A percentile compares a stretch with the other conserved stretches of the same genome.
phyloP scores from a whole-genome alignment of 2,329 filamentous ascomycete genomes.

The Microdochium trichocladiopsis region DNA sequence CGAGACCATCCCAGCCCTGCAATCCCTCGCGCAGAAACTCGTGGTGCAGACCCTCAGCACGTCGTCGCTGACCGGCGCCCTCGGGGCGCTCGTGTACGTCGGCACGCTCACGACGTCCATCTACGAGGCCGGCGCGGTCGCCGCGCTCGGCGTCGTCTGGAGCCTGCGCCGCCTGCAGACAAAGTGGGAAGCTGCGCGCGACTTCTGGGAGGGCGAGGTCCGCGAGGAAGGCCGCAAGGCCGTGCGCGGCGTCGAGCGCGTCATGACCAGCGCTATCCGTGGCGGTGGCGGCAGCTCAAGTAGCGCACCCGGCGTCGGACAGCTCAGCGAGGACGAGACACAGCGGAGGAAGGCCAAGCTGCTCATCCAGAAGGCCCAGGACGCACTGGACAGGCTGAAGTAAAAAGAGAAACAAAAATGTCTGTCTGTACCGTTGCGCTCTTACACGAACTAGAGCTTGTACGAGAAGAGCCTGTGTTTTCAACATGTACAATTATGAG shows the following conservation, averaged over 20 bases:
- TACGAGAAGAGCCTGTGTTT: too few species aligned
- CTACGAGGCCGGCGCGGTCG: slow-evolving; percentile 57
- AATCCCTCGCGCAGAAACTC: slow-evolving; percentile 65
- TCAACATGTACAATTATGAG: too few species aligned
- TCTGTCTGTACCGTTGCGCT: too few species aligned
- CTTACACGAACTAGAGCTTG: too few species aligned
- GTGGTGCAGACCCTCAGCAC: slow-evolving; percentile 71
- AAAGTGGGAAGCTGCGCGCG: slow-evolving; percentile 53
- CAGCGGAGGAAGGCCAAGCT: slow-evolving; percentile 31
- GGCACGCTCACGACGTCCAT: slow-evolving; percentile 43
- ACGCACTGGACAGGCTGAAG: slow-evolving; percentile 39
- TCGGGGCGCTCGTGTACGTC: slow-evolving; percentile 50
- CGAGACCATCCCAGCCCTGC: slow-evolving; percentile 63
- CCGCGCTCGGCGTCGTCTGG: slow-evolving; percentile 53
- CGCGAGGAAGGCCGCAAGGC: slow-evolving; percentile 59
- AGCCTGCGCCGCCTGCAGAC: slow-evolving; percentile 53
- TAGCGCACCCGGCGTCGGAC: slow-evolving; percentile 14
- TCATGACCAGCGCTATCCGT: slow-evolving; percentile 28
- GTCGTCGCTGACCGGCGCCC: slow-evolving; percentile 51
- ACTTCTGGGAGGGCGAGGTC: slow-evolving; percentile 60
- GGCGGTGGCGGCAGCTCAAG: slow-evolving; percentile 26
- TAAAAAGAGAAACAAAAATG: slow-evolving; percentile 17
- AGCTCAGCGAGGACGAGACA: slow-evolving; percentile 17
- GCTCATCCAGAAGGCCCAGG: slow-evolving; percentile 40
- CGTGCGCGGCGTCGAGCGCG: slow-evolving; percentile 47